Conservation (phyloP, 192 early-diverging fungal species). For the Entomortierella beljakovae region DNA sequence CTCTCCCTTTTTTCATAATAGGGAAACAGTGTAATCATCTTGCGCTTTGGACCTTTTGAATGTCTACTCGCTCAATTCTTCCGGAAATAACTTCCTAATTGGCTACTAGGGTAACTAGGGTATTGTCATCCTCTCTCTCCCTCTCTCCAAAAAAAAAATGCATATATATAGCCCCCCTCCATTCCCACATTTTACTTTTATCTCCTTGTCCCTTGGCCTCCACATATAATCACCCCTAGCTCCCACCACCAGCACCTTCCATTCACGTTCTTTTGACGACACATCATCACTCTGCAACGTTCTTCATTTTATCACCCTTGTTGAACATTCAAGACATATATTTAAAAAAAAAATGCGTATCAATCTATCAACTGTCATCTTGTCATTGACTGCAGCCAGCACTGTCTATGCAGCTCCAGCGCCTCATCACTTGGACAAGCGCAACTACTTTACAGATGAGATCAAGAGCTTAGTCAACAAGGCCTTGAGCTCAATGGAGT, state of each 20-base stretch:
- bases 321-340: no score
- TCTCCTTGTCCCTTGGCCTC: constrained; percentile 2
- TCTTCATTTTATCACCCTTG: no score
- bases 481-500: constrained; percentile 20
- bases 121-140: neutral
- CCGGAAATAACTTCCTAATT: no score
- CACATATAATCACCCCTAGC: neutral
- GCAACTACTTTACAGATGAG: constrained; percentile 19
- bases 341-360: constrained; percentile 2
- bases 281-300: neutral
- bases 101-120: neutral
- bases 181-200: neutral
- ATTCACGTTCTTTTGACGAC: no score
- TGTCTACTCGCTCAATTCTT: no score
- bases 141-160: neutral
- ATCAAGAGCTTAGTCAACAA: constrained; percentile 13
- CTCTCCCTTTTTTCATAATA: no score
- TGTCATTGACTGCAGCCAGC: constrained; percentile 4
- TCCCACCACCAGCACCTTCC: neutral
- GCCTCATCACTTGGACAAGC: constrained; percentile 14
- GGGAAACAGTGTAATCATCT: no score
- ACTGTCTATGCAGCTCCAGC: neutral
- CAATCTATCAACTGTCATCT: constrained; percentile 7
- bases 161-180: neutral
- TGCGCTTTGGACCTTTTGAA: no score